Percentiles rank a stretch among this genome's conserved stretches.
These are phyloP conservation scores for Calonectria pauciramosa DNA, from an alignment of 2,329 filamentous ascomycete genomes.

Conservation along the genomic window DNA sequence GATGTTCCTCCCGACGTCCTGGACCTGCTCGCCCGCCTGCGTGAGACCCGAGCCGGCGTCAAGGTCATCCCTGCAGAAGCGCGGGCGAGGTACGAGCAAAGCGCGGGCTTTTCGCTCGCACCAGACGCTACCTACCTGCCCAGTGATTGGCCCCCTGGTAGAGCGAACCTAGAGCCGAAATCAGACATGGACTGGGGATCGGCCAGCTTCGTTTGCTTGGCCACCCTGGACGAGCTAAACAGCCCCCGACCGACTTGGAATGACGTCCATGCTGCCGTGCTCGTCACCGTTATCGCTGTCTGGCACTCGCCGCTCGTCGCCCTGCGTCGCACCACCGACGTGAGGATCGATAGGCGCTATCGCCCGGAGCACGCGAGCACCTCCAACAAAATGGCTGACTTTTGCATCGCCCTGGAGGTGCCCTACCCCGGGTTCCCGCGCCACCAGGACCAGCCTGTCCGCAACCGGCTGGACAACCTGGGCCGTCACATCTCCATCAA, in stretches of 20 bases:
- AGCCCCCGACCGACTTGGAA: neutral
- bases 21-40: neutral
- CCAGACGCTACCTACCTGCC: neutral
- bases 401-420: neutral
- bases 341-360: neutral
- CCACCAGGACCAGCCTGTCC: neutral
- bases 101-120: neutral
- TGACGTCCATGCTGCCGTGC: neutral
- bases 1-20: neutral
- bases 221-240: neutral
- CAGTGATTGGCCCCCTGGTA: neutral
- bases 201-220: neutral
- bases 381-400: neutral
- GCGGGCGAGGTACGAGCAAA: neutral
- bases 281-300: neutral
- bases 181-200: neutral
- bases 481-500: neutral
- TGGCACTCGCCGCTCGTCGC: neutral
- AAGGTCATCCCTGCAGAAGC: neutral
- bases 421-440: neutral
- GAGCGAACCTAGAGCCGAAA: neutral
- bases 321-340: neutral
- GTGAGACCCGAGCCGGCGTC: neutral
- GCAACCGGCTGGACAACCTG: neutral
- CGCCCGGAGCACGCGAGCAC: neutral